Evolutionary conservation across 352 stramenopile species (phyloP).

Genomic region (Pythium biforme): DNA sequence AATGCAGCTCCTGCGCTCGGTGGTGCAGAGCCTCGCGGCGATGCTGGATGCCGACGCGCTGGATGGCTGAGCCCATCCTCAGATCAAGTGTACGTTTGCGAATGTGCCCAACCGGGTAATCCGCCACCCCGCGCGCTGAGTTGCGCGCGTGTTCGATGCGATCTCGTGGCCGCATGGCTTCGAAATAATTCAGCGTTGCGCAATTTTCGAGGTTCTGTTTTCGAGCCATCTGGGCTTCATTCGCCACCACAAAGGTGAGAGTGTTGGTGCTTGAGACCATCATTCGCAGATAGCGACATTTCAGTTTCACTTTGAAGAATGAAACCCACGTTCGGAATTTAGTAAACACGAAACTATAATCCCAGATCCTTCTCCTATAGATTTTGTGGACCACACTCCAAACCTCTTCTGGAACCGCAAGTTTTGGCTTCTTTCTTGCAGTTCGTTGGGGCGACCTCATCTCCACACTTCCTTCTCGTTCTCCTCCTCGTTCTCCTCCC

Average conservation of each 20-base stretch:
- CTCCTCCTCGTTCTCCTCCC: neutral
- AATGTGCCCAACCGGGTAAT: neutral
- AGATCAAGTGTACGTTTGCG: neutral
- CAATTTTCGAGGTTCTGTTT: no score
- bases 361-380: neutral
- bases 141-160: conserved; percentile 4
- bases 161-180: neutral
- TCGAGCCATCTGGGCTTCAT: conserved; percentile 4
- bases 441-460: neutral
- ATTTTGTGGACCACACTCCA: neutral
- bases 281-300: conserved; percentile 19
- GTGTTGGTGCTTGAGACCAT: conserved; percentile 19
- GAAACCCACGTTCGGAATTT: neutral
- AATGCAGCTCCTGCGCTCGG: neutral
- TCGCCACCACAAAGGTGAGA: conserved; percentile 1
- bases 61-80: neutral
- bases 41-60: conserved; percentile 1
- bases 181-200: neutral
- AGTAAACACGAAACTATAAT: neutral
- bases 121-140: neutral
- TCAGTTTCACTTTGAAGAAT: neutral
- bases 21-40: conserved; percentile 2
- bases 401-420: no score
- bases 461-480: neutral
- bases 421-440: neutral